Evolutionary conservation across 2,329 filamentous ascomycete species (phyloP), one percentile per base, ranked within the genome.

Genomic region (Scytalidium sp.): DNA sequence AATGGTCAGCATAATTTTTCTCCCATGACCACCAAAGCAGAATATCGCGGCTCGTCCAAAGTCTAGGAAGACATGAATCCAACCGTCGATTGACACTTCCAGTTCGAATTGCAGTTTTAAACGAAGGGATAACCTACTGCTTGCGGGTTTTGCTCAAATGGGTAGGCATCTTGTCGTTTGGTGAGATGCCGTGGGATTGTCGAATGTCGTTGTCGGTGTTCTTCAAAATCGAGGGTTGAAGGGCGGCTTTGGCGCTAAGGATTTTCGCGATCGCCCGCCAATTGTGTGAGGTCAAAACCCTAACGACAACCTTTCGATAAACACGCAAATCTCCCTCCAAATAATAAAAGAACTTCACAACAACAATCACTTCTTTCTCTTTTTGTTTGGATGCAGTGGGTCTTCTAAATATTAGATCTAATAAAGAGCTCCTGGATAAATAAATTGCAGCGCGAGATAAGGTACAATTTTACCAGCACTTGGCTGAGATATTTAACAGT

Each of bases 71-170:
- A n/a, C n/a, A n/a, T n/a, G n/a, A n/a, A n/a, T n/a, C n/a, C n/a
- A n/a, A n/a, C 32, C 32, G 17, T n/a, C 22, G n/a, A 22, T 49
- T 23, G 7, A n/a, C 11, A 17, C 7, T 23, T 17, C 15, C 21
- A 15, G n/a, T n/a, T n/a, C n/a, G n/a, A n/a, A n/a, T n/a, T n/a
- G 11, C 32, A 36, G 15, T 8, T 8, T 4, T 36, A n/a, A n/a
- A n/a, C n/a, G 48, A 41, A 20, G 50, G 43, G 25, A 17, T 19
- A 46, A 84, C 83, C 66, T 84, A 86, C 83, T 85, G 85, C 82
- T 88, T 89, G 76, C 85, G 80, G 75, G 85, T 89, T 78, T 88
- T 87, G 69, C 80, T 81, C 64, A 84, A 79, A 74, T 84, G 79
- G 75, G 85, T 88, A 84, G 85, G 85, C 85, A 85, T 85, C 70